Evolutionary conservation across 495 filamentous ascomycete genomes (phyloP), one percentile per base, ranked within the genome.

Genomic region (Annulohypoxylon moriforme): DNA sequence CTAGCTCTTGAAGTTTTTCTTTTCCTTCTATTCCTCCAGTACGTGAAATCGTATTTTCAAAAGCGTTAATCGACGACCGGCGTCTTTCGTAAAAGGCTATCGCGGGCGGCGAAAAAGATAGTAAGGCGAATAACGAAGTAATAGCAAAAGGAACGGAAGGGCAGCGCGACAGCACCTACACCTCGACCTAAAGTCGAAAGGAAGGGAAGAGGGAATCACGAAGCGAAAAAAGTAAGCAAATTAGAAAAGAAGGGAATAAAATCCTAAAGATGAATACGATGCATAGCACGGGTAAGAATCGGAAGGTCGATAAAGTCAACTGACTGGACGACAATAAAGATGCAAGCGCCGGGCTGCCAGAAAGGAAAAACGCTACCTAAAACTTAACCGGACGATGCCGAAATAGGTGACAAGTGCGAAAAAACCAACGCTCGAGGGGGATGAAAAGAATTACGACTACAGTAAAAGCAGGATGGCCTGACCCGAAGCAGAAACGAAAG

Each of bases 11-110:
- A 40, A 38, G 42, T 49, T 36, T 55, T 53, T 68, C 42, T 74
- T 55, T 59, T 47, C 67, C 62, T 52, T 73, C 64, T 64, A 60
- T 52, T 66, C 64, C 60, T 65, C 64, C 66, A 49, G 56, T 74
- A 65, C 50, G 58, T 59, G 29, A 29, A 64, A 68, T 65, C 55
- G 57, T 44, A 38, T 14, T 53, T 73, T 56, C 34, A 40, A 64
- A 49, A 53, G 62, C 60, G 60, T 52, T 65, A 50, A 76, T 75
- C 67, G 83, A 85, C 82, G 82, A 78, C 83, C 84, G 76, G 84
- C 83, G 82, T 82, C 82, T 81, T 67, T 80, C 76, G 69, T 61
- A 58, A 65, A 67, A 71, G 53, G 60, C 36, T 59, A 53, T 61
- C 50, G 62, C 59, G 38, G 62, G 40, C 49, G 62, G 56, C 59